Evolutionary conservation across 768 basidiomycete species (phyloP), one percentile per base, ranked within the genome.

Genomic region (Lactarius evosmus): DNA sequence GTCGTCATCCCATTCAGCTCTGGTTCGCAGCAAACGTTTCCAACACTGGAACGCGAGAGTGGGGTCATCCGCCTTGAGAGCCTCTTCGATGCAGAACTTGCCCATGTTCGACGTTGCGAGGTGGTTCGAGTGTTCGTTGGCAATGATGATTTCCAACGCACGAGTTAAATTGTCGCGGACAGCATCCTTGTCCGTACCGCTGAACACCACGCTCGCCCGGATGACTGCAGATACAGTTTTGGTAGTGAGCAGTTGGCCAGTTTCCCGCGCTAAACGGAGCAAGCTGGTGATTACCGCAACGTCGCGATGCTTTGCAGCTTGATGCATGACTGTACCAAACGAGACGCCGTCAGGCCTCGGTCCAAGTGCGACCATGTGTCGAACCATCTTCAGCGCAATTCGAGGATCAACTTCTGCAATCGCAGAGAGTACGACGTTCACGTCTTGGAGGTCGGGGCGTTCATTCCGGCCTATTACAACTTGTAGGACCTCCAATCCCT

Each of bases 241-340:
- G 60, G 77, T 71, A 33, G 79, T 79, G 32, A 87, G 69, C 41
- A 73, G 70, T 46, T 76, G 68, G 3, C 77, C 76, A 14, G 75
- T 67, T 33, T 71, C 68, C n/a, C 74, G 73, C 44, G 82, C 78
- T 41, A 72, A 76, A 29, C 67, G 66, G 32, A 83, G 72, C 69
- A 88, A 73, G 49, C 75, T 69, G 16, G 71, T 63, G 34, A 81
- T 82, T 30, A 88, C 73, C 33, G 75, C 72, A 54, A 68, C 62
- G 59, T 87, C 79, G 30, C 75, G 74, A 53, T 80, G 77, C 25
- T 73, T 66, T 36, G 82, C 72, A 11, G 88, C 86, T 61, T 79
- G 76, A 65, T 87, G 85, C 63, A 90, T 74, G 49, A 87, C 79
- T 0, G 86, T 87, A 33, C 84, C 85, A 72, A 81, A 84, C 49